Base-by-base conservation (phyloP, 306 rosid genomes). In the Quercus alba region DNA sequence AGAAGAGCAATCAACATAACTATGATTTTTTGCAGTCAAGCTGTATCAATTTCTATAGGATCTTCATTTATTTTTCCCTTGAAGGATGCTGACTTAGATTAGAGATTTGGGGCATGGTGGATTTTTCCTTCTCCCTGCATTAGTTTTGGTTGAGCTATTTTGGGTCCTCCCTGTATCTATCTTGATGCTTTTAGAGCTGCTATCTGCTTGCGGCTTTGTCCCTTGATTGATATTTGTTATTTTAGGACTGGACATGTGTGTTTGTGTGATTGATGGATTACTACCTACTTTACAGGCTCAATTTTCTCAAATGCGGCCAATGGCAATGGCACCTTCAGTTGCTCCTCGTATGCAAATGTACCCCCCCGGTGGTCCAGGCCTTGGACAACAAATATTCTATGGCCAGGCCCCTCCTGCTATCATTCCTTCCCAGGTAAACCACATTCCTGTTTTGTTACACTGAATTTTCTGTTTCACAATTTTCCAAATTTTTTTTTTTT, bases 321-420 rank as follows among this genome's bases (percentile, higher is more conserved):
- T 91, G 78, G 76, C 97, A 58, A 93, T 96, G 83, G 84, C 97
- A 72, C 94, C 90, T 61, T 80, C 99, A 70, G 97, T 93, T 77
- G 98, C 94, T 77, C 97, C 98, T 55, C 99, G 99, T 28, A 87
- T 96, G 90, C 98, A 98, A 23, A 90, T 96, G 91, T 96, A 93
- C 73, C 98, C 99, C 44, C 94, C 98, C 44, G 97, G 99, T 80
- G 97, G 90, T 86, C 99, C 99, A 20, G 99, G 98, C 68, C 78
- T 96, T 54, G 98, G 98, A 75, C 99, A 96, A 73, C 99, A 96
- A 72, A 86, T 96, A 85, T 96, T 96, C 85, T 96, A 96, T 58
- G 97, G 97, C 68, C 99, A 96, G 80, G 99, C 88, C 66, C 99
- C 99, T 75, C 98, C 97, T 79, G 93, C 98, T 64, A 93, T 96